A percentile compares a stretch with the other conserved stretches of the same genome.
phyloP scores from a whole-genome alignment of 1,284 basidiomycete genomes.

The Clitocybe nebularis region DNA sequence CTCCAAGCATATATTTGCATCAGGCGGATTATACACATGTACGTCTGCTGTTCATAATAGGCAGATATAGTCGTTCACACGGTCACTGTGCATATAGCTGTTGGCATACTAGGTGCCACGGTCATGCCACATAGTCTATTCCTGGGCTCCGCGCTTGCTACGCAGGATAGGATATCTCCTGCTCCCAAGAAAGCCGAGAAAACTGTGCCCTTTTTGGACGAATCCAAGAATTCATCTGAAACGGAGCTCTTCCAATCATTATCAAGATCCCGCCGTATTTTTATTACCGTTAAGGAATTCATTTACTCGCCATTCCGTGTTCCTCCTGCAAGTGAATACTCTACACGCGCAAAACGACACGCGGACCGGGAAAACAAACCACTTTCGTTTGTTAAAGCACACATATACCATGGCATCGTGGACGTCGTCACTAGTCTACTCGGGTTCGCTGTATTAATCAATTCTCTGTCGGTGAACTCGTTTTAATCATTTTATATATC shows the following conservation, averaged over 20 bases:
- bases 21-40: slow-evolving; percentile 79
- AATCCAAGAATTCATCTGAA: slow-evolving; percentile 19
- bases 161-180: slow-evolving; percentile 62
- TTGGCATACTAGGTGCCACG: slow-evolving; percentile 81
- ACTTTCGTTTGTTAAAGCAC: slow-evolving; percentile 66
- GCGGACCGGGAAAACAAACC: slow-evolving; percentile 62
- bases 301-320: slow-evolving; percentile 27
- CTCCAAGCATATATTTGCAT: slow-evolving; percentile 58
- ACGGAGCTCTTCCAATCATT: slow-evolving; percentile 8
- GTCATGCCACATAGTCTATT: slow-evolving; percentile 93
- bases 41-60: slow-evolving; percentile 23
- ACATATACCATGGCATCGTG: slow-evolving; percentile 74
- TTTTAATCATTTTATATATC: no score
- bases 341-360: slow-evolving; percentile 36
- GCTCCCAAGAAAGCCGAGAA: slow-evolving; percentile 9
- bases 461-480: slow-evolving; percentile 60
- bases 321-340: slow-evolving; percentile 25
- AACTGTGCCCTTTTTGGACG: neutral
- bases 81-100: slow-evolving; percentile 41
- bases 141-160: slow-evolving; percentile 83
- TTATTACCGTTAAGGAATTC: slow-evolving; percentile 17
- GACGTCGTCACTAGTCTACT: slow-evolving; percentile 67
- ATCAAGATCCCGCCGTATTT: slow-evolving; percentile 14
- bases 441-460: slow-evolving; percentile 85
- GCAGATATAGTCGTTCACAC: neutral